Percentiles rank a stretch among this genome's conserved stretches.
Conservation (phyloP, 129 eudicot genomes). For the Tanacetum coccineum region DNA sequence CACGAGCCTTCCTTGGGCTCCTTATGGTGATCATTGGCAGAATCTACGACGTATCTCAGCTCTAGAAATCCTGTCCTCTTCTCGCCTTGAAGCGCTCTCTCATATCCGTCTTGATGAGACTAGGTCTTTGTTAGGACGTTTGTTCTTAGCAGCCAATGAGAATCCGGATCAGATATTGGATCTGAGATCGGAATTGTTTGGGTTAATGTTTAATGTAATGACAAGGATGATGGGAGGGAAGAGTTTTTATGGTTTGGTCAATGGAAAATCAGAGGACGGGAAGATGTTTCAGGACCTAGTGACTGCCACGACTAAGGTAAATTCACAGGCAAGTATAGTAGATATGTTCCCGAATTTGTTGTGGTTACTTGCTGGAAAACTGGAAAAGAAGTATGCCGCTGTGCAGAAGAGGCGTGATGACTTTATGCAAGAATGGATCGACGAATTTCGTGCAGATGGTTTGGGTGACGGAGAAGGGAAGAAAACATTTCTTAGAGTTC, state of each 20-base stretch:
- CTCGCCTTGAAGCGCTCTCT: conserved; percentile 35
- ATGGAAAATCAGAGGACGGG: conserved; percentile 18
- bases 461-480: conserved; percentile 2
- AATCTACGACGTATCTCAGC: conserved; percentile 42
- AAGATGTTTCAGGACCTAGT: conserved; percentile 28
- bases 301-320: conserved; percentile 11
- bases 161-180: conserved; percentile 23
- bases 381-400: conserved; percentile 24
- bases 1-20: conserved; percentile 37
- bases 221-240: conserved; percentile 43
- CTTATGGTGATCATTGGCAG: conserved; percentile 56
- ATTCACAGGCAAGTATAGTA: conserved; percentile 17
- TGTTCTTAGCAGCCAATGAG: conserved; percentile 3
- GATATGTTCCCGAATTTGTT: conserved; percentile 48
- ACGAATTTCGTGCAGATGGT: conserved; percentile 26
- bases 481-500: conserved; percentile 30
- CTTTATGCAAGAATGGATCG: conserved; percentile 43
- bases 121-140: conserved; percentile 9
- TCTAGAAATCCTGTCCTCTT: conserved; percentile 40
- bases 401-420: conserved; percentile 38
- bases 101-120: conserved; percentile 33
- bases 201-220: conserved; percentile 28
- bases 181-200: conserved; percentile 26
- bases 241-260: conserved; percentile 21
- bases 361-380: conserved; percentile 34